A percentile compares a stretch with the other conserved stretches of the same genome.
phyloP scores from a whole-genome alignment of 2,329 filamentous ascomycete species.

The Diaporthe batatas region DNA sequence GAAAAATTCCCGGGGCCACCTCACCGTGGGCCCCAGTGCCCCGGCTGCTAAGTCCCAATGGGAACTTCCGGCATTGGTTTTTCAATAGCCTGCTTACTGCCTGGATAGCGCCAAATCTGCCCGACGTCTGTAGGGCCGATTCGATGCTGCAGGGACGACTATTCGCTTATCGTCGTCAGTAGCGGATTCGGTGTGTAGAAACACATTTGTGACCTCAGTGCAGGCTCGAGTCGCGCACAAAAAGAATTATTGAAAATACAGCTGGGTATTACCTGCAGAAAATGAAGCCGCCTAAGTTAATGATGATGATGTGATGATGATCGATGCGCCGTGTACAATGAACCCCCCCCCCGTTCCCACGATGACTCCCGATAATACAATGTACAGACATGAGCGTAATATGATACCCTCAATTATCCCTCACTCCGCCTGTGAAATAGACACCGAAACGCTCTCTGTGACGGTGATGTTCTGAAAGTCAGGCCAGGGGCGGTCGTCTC shows the following conservation, averaged over 20 bases:
- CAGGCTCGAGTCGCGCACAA: not conserved
- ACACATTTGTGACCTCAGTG: not conserved
- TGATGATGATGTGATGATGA: conserved; percentile 6
- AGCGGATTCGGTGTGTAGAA: not conserved
- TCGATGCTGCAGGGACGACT: not conserved
- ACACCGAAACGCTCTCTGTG: conserved; percentile 26
- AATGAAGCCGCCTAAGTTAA: not conserved
- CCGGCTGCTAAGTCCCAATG: not conserved
- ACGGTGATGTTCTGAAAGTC: conserved; percentile 24
- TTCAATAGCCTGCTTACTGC: conserved; percentile 23
- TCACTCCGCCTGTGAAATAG: conserved; percentile 1
- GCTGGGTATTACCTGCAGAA: conserved; percentile 28
- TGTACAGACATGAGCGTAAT: not conserved
- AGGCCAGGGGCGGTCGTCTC: conserved; percentile 21
- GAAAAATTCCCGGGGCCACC: not conserved
- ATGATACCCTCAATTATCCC: not conserved
- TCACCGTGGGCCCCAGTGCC: not conserved
- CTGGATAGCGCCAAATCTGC: conserved; percentile 7
- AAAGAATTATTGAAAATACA: not conserved
- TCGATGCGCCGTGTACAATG: not conserved
- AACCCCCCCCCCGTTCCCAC: not conserved
- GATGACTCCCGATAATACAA: conserved; percentile 7
- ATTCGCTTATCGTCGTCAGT: conserved; percentile 9
- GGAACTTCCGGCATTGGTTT: conserved; percentile 20
- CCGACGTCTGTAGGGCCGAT: not conserved